Evolutionary conservation across 805 yeast genomes (phyloP), one percentile per base, ranked within the genome.

Genomic region (Candida rishiriensis): DNA sequence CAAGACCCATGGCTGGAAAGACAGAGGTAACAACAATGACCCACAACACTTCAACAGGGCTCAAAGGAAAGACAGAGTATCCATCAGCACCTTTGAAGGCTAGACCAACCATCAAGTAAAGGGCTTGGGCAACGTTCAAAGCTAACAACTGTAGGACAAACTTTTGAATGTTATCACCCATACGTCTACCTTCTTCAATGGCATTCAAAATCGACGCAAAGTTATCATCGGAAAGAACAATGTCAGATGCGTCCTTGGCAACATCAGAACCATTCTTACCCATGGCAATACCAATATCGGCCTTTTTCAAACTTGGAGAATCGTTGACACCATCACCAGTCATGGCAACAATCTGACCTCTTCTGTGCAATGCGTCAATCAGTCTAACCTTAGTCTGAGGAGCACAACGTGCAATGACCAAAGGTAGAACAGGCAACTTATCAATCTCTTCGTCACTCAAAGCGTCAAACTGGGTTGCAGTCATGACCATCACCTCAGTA

Each of bases 261-360:
- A 85, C 91, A 67, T 85, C 91, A 11, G 87, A 80, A 5, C 91
- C 91, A 48, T 83, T 77, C 66, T 79, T 70, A 38, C 91, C 91
- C 91, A 85, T 85, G 10, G 91, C 88, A 61, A 85, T 83, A 52
- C 91, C 91, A 44, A 85, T 87, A 63, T 85, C 89, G 3, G 91
- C 84, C 51, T 71, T 79, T 60, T 84, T 84, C 64, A 85, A 69
- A 31, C 85, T 77, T 21, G 91, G 91, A 2, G 89, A 83, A 59
- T 85, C 91, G 60, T 85, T 85, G 37, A 85, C 90, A 50, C 91
- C 91, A 61, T 85, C 91, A 49, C 88, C 88, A 28, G 88, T 83
- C 91, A 85, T 85, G 15, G 91, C 91, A 64, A 83, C 73, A 64
- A 80, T 73, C 59, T 80, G 69, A 50, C 72, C 65, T 62, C 78